Conservation (phyloP, 2,329 filamentous ascomycete genomes). For the Aspergillus sp. region DNA sequence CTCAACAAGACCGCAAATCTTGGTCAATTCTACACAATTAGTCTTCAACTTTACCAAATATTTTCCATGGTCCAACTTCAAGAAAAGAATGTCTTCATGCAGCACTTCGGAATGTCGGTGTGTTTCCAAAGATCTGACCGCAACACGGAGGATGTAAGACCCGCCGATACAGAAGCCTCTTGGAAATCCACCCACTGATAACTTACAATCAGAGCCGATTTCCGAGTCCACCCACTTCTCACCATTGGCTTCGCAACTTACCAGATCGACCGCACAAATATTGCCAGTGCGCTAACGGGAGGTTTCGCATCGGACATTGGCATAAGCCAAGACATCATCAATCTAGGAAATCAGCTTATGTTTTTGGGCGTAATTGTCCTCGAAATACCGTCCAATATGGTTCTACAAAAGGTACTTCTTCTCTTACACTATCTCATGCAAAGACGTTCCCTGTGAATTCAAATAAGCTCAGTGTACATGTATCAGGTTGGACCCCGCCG, state of each 20-base stretch:
- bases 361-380: constrained; percentile 54
- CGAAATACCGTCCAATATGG: constrained; percentile 56
- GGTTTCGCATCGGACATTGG: constrained; percentile 49
- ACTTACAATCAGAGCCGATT: constrained; percentile 44
- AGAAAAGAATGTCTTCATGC: not conserved
- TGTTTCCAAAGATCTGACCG: not conserved
- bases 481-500: constrained; percentile 47
- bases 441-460: no score
- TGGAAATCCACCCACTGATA: not conserved
- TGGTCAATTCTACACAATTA: not conserved
- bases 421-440: not conserved
- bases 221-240: constrained; percentile 52
- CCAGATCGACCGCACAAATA: constrained; percentile 57
- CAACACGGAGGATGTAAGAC: not conserved
- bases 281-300: constrained; percentile 54
- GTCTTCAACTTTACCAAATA: not conserved
- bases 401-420: constrained; percentile 22
- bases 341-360: constrained; percentile 58
- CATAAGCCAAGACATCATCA: constrained; percentile 52
- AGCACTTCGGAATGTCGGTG: not conserved
- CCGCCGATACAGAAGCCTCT: not conserved
- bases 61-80: no score
- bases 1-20: not conserved
- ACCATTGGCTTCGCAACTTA: constrained; percentile 55
- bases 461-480: constrained; percentile 6